phyloP scores from a whole-genome alignment of 2,329 filamentous ascomycete genomes.

The Clonostachys sp. region DNA sequence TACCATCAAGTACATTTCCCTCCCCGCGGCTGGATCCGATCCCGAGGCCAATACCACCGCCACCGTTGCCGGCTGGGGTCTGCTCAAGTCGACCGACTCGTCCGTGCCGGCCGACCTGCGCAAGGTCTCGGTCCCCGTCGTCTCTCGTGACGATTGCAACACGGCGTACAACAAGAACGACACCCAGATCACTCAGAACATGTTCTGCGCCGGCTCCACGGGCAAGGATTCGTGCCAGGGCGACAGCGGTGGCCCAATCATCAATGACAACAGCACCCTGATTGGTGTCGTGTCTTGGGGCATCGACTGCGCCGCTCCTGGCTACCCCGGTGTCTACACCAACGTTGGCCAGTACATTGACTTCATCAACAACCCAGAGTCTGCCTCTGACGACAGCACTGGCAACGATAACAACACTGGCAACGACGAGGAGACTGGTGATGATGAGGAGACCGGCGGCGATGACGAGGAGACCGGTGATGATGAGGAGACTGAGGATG shows the following conservation, averaged over 20 bases:
- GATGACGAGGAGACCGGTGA: too few species aligned
- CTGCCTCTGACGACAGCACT: too few species aligned
- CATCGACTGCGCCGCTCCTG: slow-evolving; percentile 16
- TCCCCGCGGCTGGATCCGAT: slow-evolving; percentile 15
- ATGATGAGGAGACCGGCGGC: too few species aligned
- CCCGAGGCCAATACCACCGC: slow-evolving; percentile 10
- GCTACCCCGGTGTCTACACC: slow-evolving; percentile 18
- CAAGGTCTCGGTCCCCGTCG: slow-evolving; percentile 20
- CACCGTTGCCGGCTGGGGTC: slow-evolving; percentile 20
- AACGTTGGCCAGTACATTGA: slow-evolving; percentile 13
- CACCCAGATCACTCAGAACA: slow-evolving; percentile 16
- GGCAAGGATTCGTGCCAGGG: slow-evolving; percentile 23
- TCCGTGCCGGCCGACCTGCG: slow-evolving; percentile 9
- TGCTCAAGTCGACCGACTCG: slow-evolving; percentile 4
- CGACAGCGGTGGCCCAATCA: slow-evolving; percentile 22
- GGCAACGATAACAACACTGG: too few species aligned
- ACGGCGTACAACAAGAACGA: slow-evolving; percentile 14
- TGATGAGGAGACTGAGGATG: too few species aligned
- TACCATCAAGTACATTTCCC: slow-evolving; percentile 14
- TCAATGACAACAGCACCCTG: slow-evolving; percentile 12
- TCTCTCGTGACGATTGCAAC: slow-evolving; percentile 16
- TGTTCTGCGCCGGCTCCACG: slow-evolving; percentile 22
- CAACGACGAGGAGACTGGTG: too few species aligned
- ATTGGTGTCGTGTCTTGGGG: slow-evolving; percentile 23
- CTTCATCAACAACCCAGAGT: slow-evolving; percentile 13